These are phyloP conservation scores for Larix kaempferi DNA, from an alignment of 75 land plant genomes.

Conservation along the genomic window DNA sequence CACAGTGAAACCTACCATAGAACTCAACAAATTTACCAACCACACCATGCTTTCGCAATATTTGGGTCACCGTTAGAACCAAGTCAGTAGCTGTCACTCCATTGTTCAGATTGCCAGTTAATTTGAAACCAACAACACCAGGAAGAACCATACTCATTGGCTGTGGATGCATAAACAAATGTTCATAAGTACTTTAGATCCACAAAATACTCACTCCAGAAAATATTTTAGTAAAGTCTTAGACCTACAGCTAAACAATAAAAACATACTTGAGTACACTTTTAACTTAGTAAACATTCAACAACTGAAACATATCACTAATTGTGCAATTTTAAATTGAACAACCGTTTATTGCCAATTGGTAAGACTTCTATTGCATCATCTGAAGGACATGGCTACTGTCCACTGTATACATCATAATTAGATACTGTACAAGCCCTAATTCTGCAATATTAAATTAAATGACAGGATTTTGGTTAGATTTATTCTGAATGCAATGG, in stretches of 20 bases:
- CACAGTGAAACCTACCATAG: slow-evolving; percentile 43
- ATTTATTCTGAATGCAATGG: too few relatives aligned
- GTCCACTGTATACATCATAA: too few relatives aligned
- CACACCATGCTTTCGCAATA: slow-evolving; percentile 81
- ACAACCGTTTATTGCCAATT: too few relatives aligned
- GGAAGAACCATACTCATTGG: slow-evolving; percentile 88
- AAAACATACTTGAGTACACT: background rate
- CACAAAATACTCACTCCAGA: background rate
- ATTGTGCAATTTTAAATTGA: too few relatives aligned
- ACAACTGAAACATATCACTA: background rate
- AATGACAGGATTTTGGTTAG: too few relatives aligned
- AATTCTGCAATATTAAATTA: too few relatives aligned
- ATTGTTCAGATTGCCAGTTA: slow-evolving; percentile 64
- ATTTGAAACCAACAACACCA: slow-evolving; percentile 84
- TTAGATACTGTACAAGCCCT: too few relatives aligned
- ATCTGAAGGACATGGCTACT: too few relatives aligned
- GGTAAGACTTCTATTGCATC: too few relatives aligned
- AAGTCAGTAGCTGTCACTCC: slow-evolving; percentile 90
- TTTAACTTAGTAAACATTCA: background rate
- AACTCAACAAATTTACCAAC: slow-evolving; percentile 93
- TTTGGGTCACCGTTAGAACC: slow-evolving; percentile 84
- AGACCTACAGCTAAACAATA: background rate
- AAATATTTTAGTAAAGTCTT: background rate
- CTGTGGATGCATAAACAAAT: background rate
- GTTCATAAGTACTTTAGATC: background rate